Conservation (phyloP, 2,329 filamentous ascomycete genomes). For the Curvularia lunata region DNA sequence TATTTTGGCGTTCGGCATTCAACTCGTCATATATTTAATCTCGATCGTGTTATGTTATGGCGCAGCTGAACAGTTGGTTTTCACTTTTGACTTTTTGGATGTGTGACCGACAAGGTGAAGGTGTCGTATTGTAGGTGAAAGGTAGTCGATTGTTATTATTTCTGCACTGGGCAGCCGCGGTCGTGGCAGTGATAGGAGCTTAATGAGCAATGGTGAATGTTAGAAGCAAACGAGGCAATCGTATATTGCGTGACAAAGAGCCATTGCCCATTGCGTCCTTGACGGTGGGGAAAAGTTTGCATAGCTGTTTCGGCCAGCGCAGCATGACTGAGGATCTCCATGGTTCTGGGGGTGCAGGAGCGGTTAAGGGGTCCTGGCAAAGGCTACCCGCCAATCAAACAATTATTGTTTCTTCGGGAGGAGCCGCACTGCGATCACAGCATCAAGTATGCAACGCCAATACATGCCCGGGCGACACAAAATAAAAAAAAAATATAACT, state of each 20-base stretch:
- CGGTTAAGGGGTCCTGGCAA: conserved; percentile 1
- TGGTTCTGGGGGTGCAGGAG: neutral
- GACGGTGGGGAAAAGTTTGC: conserved; percentile 7
- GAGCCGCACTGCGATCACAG: neutral
- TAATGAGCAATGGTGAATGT: neutral
- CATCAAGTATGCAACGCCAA: neutral
- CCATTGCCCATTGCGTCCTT: neutral
- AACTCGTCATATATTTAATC: neutral
- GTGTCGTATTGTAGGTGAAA: neutral
- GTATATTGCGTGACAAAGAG: conserved; percentile 1
- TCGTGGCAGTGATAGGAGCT: conserved; percentile 9
- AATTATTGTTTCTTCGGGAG: neutral
- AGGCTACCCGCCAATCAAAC: neutral
- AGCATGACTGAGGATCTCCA: neutral
- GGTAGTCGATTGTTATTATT: neutral
- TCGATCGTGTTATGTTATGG: neutral
- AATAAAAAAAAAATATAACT: neutral
- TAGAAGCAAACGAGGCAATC: conserved; percentile 5
- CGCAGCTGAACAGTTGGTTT: neutral
- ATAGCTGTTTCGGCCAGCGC: neutral
- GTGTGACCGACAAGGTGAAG: neutral
- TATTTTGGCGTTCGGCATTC: neutral
- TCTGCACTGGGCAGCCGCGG: neutral
- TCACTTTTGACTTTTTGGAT: neutral
- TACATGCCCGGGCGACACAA: neutral